Base-by-base conservation (phyloP, 2,329 filamentous ascomycete genomes). In the Fusarium sp. region DNA sequence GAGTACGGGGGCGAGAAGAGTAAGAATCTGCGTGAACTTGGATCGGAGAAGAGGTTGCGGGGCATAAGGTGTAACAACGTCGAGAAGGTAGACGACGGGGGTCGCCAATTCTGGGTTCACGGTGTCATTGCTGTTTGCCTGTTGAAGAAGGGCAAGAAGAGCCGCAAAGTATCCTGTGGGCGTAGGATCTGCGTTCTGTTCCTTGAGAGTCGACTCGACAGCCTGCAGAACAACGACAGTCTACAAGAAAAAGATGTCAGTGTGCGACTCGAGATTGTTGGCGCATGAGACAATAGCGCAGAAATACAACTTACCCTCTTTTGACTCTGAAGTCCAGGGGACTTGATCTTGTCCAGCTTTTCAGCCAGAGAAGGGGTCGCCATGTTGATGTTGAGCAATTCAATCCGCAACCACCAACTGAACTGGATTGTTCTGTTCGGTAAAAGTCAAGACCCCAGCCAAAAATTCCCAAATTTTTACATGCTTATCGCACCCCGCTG, bases 301-400 rank as follows among this genome's bases (percentile, higher is more conserved):
- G n/a, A 30, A 42, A n/a, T 25, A 15, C 43, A 66, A 58, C 85
- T 74, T 84, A 96, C 94, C 88, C 95, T 94, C 81, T 97, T 90
- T 83, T 98, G 95, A 80, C 93, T 97, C 82, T 98, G 93, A 77
- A 98, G 89, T 82, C 97, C 97, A 60, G 96, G 96, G 79, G 93
- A 96, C 83, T 96, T 93, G 81, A 98, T 98, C 88, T 97, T 98
- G 84, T 95, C 93, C 80, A 99, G 89, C 86, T 94, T 97, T 86
- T 97, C 95, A 80, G 92, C 90, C 77, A 98, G 78, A 76, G 74
- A 75, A 76, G 72, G 73, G 71, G 85, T 83, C 75, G 83, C 78
- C 86, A 88, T 88, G 52, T 79, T 75, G 75, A 59, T 66, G 50
- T 73, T 66, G 71, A 72, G 68, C 66, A 74, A 76, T 76, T 68